Base-by-base conservation (phyloP, 208 protist species). In the Leishmania aethiopica region DNA sequence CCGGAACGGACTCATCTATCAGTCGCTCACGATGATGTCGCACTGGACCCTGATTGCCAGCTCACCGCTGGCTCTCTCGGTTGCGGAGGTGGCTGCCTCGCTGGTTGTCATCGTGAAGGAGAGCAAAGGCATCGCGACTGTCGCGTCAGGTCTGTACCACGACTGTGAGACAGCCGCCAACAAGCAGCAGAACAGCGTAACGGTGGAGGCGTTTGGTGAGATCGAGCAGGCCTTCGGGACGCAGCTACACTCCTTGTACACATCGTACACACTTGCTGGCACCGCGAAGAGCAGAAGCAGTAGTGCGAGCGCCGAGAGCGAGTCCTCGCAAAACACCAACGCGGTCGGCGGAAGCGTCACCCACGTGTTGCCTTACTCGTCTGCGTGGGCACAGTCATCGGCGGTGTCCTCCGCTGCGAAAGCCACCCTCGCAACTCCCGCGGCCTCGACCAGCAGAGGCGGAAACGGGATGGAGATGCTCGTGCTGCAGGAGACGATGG, bases 21-120 rank as follows among this genome's bases (percentile, higher is more conserved):
- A 91, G 74, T 88, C 84, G 2, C 85, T 93, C 64, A 90, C 86
- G 35, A 90, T 93, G 88, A 86, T 91, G 85, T 76, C 84, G 81
- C 83, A 83, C 77, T 93, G 85, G 83, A 86, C 75, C 2, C 84
- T 93, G 49, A 75, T 93, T 28, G 85, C 84, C n/a, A 84, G 81
- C 72, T 88, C 83, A 42, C 90, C 90, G 62, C 81, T 90, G 55
- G 83, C 80, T 53, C 85, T 90, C 66, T 93, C 87, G 25, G 87
- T 88, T 5, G 87, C 87, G 4, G 83, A 93, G 83, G 86, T 87
- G 13, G 80, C 84, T 35, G 85, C 84, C 32, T 81, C 83, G 28
- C 88, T 91, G 66, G 47, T 74, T 45, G 82, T 71, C 40, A 72
- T 89, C 19, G 72, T 91, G 62, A 80, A 77, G 67, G 86, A 88